These are phyloP conservation scores for Rhynchosporium secalis DNA, from an alignment of 2,329 filamentous ascomycete species.

Conservation along the genomic window DNA sequence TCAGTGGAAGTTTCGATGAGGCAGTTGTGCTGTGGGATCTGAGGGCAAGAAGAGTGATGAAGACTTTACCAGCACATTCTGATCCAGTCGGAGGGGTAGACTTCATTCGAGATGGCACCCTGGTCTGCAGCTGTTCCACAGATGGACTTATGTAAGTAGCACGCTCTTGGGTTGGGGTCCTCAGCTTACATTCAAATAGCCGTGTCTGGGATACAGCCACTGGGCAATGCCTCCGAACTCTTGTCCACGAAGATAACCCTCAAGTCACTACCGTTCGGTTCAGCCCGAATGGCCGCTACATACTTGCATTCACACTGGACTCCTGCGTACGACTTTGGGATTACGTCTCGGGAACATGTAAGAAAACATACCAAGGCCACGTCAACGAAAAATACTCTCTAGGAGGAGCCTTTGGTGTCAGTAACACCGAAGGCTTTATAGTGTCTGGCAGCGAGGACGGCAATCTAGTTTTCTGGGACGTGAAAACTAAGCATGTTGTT, in stretches of 20 bases:
- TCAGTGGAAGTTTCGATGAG: slow-evolving; percentile 94
- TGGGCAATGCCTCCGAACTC: slow-evolving; percentile 89
- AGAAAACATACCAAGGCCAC: slow-evolving; percentile 98
- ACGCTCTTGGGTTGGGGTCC: background rate
- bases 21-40: slow-evolving; percentile 98
- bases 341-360: slow-evolving; percentile 84
- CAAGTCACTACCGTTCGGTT: slow-evolving; percentile 88
- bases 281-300: slow-evolving; percentile 88
- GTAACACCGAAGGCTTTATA: slow-evolving; percentile 60
- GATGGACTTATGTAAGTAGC: slow-evolving; percentile 77
- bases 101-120: slow-evolving; percentile 86
- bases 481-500: slow-evolving; percentile 78
- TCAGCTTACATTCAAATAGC: slow-evolving; percentile 42
- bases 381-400: slow-evolving; percentile 81
- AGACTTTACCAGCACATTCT: slow-evolving; percentile 87
- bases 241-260: slow-evolving; percentile 95
- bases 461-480: slow-evolving; percentile 84
- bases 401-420: slow-evolving; percentile 78
- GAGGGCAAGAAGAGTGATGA: slow-evolving; percentile 81
- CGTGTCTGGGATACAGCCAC: slow-evolving; percentile 96
- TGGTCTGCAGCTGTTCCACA: slow-evolving; percentile 87
- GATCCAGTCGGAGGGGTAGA: slow-evolving; percentile 94
- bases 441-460: slow-evolving; percentile 88
- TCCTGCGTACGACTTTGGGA: slow-evolving; percentile 91
- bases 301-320: slow-evolving; percentile 90